Base-by-base conservation (phyloP, 179 eudicot genomes). In the Patellifolia procumbens region DNA sequence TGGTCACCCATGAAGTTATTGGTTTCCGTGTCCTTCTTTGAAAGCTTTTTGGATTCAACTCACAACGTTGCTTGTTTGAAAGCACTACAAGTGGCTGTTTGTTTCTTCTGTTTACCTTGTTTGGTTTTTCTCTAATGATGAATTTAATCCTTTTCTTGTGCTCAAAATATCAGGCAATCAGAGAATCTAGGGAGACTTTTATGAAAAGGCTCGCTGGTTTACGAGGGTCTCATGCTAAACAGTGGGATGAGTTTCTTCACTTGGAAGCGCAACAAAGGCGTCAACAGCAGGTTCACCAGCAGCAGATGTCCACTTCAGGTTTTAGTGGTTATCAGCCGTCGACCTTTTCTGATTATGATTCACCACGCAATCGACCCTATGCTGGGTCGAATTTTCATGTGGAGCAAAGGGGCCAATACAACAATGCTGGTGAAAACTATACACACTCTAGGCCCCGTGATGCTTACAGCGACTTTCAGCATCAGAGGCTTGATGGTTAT, bases 181-280 rank as follows among this genome's bases (percentile, higher is more conserved):
- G 83, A 80, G 98, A 88, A 58, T 85, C 91, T 76, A 81, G 88
- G 81, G 97, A 90, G 78, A 85, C 29, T 82, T 73, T 86, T 81
- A 76, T 87, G 82, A 88, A 87, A 82, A 90, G 82, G 58, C 78
- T 90, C 52, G 74, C 86, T 80, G 77, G 75, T 32, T 75, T 89
- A 35, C 86, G 89, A 77, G 88, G 74, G 53, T 83, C 83, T 58
- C 98, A 93, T 83, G 89, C 90, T 52, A 90, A 85, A 70, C 90
- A 89, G 65, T 91, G 97, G 98, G 98, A 91, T 45, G 98, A 91
- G 78, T 93, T 95, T 81, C 91, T 93, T 84, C 90, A 78, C 55
- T 61, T 76, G 32, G 89, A 91, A 79, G 82, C 84, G 32, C 90
- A 85, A 37, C 90, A 85, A 72, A 95, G 92, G 81, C 85, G 83